phyloP scores from a whole-genome alignment of 1,284 basidiomycete species.

The Inonotus obliquus region DNA sequence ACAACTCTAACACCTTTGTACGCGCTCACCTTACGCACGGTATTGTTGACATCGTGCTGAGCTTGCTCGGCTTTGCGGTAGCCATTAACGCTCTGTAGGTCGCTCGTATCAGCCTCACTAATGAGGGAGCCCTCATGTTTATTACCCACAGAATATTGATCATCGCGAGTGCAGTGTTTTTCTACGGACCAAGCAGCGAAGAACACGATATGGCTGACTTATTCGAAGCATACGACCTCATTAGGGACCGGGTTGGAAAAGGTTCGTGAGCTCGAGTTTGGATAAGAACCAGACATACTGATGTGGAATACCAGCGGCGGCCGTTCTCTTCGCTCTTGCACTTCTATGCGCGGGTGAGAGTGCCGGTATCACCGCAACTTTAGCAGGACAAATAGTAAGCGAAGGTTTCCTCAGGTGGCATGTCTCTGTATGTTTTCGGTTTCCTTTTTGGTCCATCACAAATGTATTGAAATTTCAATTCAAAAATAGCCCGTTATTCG shows the following conservation, averaged over 20 bases:
- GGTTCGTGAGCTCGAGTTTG: constrained; percentile 36
- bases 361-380: constrained; percentile 87
- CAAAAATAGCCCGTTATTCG: constrained; percentile 65
- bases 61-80: constrained; percentile 77
- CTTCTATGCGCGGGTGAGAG: constrained; percentile 87
- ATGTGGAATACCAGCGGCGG: constrained; percentile 46
- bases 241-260: constrained; percentile 61
- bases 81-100: constrained; percentile 78
- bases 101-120: not conserved
- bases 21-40: constrained; percentile 76
- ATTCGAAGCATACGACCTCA: constrained; percentile 78
- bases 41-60: constrained; percentile 59
- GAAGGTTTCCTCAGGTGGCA: constrained; percentile 94
- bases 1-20: constrained; percentile 66
- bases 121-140: not conserved
- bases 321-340: constrained; percentile 81
- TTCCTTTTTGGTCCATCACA: not conserved
- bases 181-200: constrained; percentile 41
- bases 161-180: constrained; percentile 71
- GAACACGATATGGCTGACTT: constrained; percentile 56
- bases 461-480: not conserved
- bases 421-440: constrained; percentile 55
- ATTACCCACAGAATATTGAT: constrained; percentile 53
- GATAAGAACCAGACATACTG: not conserved
- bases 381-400: constrained; percentile 89